Conservation (phyloP, 2,329 filamentous ascomycete genomes). For the Xylariomycetidae sp. region DNA sequence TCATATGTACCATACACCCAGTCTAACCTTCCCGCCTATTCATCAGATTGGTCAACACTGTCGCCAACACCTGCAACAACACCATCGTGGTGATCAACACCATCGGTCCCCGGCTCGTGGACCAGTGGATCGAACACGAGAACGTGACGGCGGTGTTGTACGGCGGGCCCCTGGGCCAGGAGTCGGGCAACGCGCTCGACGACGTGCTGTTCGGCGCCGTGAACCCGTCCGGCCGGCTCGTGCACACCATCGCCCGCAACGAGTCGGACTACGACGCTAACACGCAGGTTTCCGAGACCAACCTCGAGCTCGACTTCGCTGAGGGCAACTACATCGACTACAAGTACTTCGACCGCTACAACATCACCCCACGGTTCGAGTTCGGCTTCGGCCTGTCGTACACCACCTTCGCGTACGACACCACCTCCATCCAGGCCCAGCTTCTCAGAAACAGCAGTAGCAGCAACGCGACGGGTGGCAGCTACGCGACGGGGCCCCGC, state of each 20-base stretch:
- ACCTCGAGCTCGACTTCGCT: conserved; percentile 13
- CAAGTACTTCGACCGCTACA: conserved; percentile 45
- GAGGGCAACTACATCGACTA: conserved; percentile 55
- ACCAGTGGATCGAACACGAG: conserved; percentile 50
- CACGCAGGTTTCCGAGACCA: conserved; percentile 24
- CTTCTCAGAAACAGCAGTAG: conserved; percentile 41
- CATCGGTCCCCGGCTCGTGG: conserved; percentile 55
- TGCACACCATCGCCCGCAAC: conserved; percentile 53
- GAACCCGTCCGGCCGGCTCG: conserved; percentile 54
- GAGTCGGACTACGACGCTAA: conserved; percentile 47
- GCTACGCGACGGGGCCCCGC: conserved; percentile 38
- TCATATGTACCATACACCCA: too few relatives aligned
- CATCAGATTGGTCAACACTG: conserved; percentile 47
- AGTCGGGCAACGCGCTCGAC: conserved; percentile 55
- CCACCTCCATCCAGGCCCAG: conserved; percentile 29
- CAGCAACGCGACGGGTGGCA: conserved; percentile 24
- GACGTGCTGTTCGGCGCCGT: conserved; percentile 57
- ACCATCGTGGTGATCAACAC: conserved; percentile 64
- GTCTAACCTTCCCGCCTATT: too few relatives aligned
- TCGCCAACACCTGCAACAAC: conserved; percentile 59
- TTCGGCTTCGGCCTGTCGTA: conserved; percentile 55
- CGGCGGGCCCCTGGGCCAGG: conserved; percentile 56
- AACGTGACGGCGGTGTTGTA: conserved; percentile 60
- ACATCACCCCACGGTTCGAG: conserved; percentile 46
- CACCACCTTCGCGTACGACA: conserved; percentile 31